These are phyloP conservation scores for Furcasterigmium sp. DNA, from an alignment of 2,329 filamentous ascomycete genomes.

Conservation along the genomic window DNA sequence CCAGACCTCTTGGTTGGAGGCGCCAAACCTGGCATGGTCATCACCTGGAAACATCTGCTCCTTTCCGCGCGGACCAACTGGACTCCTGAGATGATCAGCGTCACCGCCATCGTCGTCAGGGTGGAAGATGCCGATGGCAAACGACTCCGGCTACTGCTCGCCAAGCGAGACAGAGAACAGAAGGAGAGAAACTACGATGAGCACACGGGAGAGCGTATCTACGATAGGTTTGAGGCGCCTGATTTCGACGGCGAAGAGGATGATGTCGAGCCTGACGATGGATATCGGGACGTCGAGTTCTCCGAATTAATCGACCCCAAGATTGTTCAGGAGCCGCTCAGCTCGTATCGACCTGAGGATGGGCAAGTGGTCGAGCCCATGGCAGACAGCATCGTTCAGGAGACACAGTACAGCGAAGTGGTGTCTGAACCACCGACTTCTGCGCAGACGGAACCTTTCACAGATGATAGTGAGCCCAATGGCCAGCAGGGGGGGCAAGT, in stretches of 20 bases:
- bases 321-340: conserved; percentile 42
- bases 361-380: conserved; percentile 7
- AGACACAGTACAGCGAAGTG: conserved; percentile 12
- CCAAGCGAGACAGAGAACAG: conserved; percentile 60
- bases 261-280: conserved; percentile 50
- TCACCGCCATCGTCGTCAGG: conserved; percentile 62
- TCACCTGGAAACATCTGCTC: conserved; percentile 63
- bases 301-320: conserved; percentile 63
- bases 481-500: no score
- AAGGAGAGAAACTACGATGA: conserved; percentile 59
- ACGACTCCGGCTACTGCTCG: conserved; percentile 57
- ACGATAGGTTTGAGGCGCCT: conserved; percentile 73
- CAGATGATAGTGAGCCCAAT: conserved; percentile 19
- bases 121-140: conserved; percentile 46
- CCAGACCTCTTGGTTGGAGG: conserved; percentile 41
- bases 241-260: conserved; percentile 53
- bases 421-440: neutral
- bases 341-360: conserved; percentile 19
- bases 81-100: conserved; percentile 57
- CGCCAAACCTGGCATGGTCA: conserved; percentile 53
- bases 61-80: conserved; percentile 59
- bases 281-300: conserved; percentile 55
- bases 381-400: conserved; percentile 16
- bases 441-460: neutral
- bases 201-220: conserved; percentile 65